phyloP scores from a whole-genome alignment of 495 filamentous ascomycete genomes.

The Trichoderma reesei region DNA sequence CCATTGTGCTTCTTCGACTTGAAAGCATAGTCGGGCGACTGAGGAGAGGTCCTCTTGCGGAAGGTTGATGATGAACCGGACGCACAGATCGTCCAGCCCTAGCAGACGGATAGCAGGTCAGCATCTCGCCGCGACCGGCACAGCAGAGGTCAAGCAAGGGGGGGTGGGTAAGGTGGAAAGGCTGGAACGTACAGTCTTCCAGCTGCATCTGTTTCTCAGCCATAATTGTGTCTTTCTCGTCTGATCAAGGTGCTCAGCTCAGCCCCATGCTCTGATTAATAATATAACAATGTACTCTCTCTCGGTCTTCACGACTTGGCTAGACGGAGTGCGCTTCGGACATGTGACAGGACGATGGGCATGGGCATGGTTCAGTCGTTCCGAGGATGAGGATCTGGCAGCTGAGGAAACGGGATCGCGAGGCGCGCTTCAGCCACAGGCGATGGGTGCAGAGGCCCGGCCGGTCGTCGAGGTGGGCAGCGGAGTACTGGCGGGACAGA shows the following conservation, averaged over 20 bases:
- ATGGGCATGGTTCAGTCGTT: neutral
- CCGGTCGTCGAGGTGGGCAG: neutral
- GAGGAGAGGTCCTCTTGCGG: constrained; percentile 81
- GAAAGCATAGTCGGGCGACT: constrained; percentile 91
- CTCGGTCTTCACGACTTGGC: constrained; percentile 8
- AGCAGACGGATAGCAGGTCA: constrained; percentile 15
- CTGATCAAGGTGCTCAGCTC: constrained; percentile 24
- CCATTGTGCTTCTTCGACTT: constrained; percentile 99
- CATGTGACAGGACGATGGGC: constrained; percentile 9
- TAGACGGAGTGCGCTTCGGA: constrained; percentile 4
- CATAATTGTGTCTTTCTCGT: constrained; percentile 32
- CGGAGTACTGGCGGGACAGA: neutral
- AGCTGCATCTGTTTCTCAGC: constrained; percentile 71
- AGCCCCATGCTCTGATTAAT: constrained; percentile 4
- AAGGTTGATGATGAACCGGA: constrained; percentile 91
- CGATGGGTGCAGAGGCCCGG: neutral
- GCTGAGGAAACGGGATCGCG: neutral
- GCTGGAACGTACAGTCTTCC: constrained; percentile 65
- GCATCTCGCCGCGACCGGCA: constrained; percentile 18
- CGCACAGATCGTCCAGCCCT: constrained; percentile 94
- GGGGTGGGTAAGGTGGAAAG: neutral
- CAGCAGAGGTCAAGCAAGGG: neutral
- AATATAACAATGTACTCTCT: neutral
- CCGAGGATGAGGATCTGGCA: neutral
- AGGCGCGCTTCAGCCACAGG: constrained; percentile 4